Percentiles rank a stretch among this genome's conserved stretches.
Conservation (phyloP, 495 filamentous ascomycete genomes). For the Terfezia claveryi region DNA sequence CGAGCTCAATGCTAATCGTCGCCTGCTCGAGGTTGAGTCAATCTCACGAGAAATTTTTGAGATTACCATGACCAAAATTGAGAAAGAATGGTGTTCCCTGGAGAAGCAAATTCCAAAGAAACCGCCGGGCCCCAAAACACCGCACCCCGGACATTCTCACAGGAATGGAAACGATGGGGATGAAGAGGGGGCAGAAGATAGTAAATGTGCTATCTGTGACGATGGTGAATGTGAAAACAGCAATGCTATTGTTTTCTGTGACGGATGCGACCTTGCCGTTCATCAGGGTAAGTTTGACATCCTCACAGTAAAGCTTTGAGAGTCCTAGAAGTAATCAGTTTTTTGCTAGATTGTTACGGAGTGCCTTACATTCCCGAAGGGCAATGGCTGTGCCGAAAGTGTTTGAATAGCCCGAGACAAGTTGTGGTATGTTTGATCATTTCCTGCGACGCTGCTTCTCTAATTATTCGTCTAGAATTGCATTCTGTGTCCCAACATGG, state of each 20-base stretch:
- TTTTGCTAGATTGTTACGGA: slow-evolving; percentile 55
- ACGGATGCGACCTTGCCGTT: slow-evolving; percentile 91
- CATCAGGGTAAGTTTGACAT: slow-evolving; percentile 35
- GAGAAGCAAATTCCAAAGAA: slow-evolving; percentile 84
- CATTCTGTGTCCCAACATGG: slow-evolving; percentile 94
- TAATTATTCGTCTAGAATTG: slow-evolving; percentile 36
- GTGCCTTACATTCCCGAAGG: slow-evolving; percentile 97
- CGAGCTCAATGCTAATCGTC: slow-evolving; percentile 53
- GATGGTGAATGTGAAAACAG: slow-evolving; percentile 98
- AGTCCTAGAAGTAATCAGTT: no score
- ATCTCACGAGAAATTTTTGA: slow-evolving; percentile 90
- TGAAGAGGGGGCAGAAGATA: slow-evolving; percentile 86
- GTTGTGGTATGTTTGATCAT: slow-evolving; percentile 40
- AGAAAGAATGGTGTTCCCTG: slow-evolving; percentile 92
- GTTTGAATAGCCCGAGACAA: slow-evolving; percentile 78
- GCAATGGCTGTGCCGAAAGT: slow-evolving; percentile 95
- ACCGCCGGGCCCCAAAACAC: not conserved
- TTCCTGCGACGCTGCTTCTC: slow-evolving; percentile 1
- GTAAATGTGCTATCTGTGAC: slow-evolving; percentile 93
- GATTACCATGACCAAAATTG: slow-evolving; percentile 93
- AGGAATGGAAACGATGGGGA: slow-evolving; percentile 37
- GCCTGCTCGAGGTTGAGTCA: slow-evolving; percentile 44
- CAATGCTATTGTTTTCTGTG: slow-evolving; percentile 99
- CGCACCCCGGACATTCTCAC: not conserved
- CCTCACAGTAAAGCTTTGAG: no score